Evolutionary conservation across 352 stramenopile species (phyloP), one percentile per base, ranked within the genome.

Genomic region (Phytophthora megakarya): DNA sequence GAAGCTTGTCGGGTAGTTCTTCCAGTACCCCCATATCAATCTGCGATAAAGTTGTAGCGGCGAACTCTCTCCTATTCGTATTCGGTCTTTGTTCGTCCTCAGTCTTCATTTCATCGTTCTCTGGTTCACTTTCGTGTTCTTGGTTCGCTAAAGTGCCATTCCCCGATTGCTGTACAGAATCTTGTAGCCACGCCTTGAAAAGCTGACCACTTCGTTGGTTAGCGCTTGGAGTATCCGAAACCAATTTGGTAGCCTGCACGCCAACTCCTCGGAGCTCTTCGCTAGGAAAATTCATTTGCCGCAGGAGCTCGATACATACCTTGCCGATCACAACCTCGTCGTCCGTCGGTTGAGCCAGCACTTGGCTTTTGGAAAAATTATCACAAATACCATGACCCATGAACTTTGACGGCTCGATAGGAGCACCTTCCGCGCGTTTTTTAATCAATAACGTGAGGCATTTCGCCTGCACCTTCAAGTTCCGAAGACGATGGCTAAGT

Each of bases 341-440:
- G 43, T 92, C 68, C 0, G 84, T 95, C 12, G 86, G 45, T 54
- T 81, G 72, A 1, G 68, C 43, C 1, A 96, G 48, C 1, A 89
- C 47, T 6, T 89, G 74, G 19, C 70, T 89, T 44, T 87, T 91
- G n/a, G 86, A 93, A 38, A 90, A 92, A 58, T 86, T 93, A 56
- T 97, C 87, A 40, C 89, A 97, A 43, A 81, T 51, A 5, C 91
- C 91, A 65, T 90, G 84, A 0, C 91, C 91, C 76, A 97, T 87
- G 38, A 92, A 96, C 58, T 97, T 97, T 12, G 72, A 58, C 6
- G 92, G 84, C 30, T 95, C 84, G 12, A 93, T 40, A 10, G 84
- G 83, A 0, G 80, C 82, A 0, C 78, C 88, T 60, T 81, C 73
- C 23, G 75, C 59, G 1, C 89, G 82, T 42, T 93, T 95, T 61